phyloP scores from a whole-genome alignment of 129 eudicot species.

The Logfia minima region DNA sequence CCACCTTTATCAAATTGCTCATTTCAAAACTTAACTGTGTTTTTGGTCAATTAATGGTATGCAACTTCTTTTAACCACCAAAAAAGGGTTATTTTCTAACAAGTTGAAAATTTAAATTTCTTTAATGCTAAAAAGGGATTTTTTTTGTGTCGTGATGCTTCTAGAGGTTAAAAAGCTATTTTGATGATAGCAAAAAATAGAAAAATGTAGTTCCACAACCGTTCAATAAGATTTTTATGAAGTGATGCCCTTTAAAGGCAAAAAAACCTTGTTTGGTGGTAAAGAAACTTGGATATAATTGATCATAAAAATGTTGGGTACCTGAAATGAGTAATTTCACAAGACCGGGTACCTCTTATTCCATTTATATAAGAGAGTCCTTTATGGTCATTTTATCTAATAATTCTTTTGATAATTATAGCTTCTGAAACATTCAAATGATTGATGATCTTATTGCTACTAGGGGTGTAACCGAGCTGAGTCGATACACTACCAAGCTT shows the following conservation, averaged over 20 bases:
- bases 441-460: background rate
- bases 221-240: too few species aligned
- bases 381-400: background rate
- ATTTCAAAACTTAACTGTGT: too few species aligned
- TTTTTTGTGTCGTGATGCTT: background rate
- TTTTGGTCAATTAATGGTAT: background rate
- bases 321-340: background rate
- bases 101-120: background rate
- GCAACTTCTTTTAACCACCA: background rate
- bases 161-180: background rate
- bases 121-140: too few species aligned
- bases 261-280: background rate
- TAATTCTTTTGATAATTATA: background rate
- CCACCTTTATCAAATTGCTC: too few species aligned
- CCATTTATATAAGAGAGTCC: background rate
- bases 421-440: background rate
- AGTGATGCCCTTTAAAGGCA: background rate
- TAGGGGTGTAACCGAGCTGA: too few species aligned
- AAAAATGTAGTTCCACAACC: background rate
- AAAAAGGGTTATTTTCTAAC: background rate
- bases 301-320: background rate
- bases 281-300: too few species aligned
- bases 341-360: background rate
- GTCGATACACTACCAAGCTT: too few species aligned
- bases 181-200: background rate